Conservation (phyloP, 202 grass and related monocot species). For the Panicum hallii region DNA sequence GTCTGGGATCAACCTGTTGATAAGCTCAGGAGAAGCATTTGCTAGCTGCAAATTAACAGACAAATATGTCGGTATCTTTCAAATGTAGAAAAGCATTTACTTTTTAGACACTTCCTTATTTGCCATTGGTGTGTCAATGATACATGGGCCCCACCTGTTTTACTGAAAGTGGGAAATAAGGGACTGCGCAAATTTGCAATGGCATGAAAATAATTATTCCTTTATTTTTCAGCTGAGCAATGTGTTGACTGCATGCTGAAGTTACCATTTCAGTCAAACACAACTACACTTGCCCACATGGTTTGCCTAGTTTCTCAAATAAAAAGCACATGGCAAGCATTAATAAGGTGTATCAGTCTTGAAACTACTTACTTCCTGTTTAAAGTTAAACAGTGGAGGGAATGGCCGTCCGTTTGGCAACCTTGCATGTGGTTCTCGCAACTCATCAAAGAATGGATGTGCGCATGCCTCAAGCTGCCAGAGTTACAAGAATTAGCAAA, state of each 20-base stretch:
- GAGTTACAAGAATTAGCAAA: slow-evolving; percentile 43
- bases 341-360: slow-evolving; percentile 28
- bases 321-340: not conserved
- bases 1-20: slow-evolving; percentile 82
- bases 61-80: not conserved
- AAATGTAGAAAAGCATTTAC: not conserved
- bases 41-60: slow-evolving; percentile 61
- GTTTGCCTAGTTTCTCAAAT: not conserved
- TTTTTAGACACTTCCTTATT: not conserved
- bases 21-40: slow-evolving; percentile 70
- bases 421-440: slow-evolving; percentile 70
- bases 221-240: not conserved
- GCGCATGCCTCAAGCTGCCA: slow-evolving; percentile 79
- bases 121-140: too few relatives aligned
- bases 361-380: slow-evolving; percentile 74
- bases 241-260: not conserved
- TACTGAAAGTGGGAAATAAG: too few relatives aligned
- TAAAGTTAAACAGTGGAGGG: slow-evolving; percentile 86
- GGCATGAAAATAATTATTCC: too few relatives aligned
- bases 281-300: not conserved
- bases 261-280: slow-evolving; percentile 5
- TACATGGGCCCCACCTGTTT: too few relatives aligned
- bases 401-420: slow-evolving; percentile 79
- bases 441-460: slow-evolving; percentile 84
- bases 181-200: too few relatives aligned